Base-by-base conservation (phyloP, 73 alveolate genomes). In the Paramecium sonneborni region DNA sequence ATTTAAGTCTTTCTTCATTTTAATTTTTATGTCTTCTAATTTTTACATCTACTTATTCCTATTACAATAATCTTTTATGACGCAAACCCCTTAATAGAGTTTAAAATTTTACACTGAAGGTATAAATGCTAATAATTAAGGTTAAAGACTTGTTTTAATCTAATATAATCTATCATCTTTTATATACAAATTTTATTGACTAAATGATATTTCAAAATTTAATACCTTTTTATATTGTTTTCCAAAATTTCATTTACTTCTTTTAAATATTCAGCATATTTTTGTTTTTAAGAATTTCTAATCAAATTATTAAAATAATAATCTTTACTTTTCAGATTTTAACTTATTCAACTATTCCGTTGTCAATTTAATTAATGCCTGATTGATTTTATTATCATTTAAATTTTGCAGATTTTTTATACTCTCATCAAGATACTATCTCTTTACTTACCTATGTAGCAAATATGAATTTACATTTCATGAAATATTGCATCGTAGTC, bases 1-100 rank as follows among this genome's bases (percentile, higher is more conserved):
- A 26, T 12, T 26, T 26, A 1, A 62, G 20, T 62, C 10, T 62
- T 32, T 62, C 84, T 62, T 62, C 84, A 10, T 32, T 62, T 62
- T 26, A 5, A 30, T 12, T 12, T 30, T 62, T 62, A 62, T 62
- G 44, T 32, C 84, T 62, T 26, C 46, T 21, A 30, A 62, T 62
- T 26, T 62, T 62, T 0, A 62, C 84, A 62, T 62, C 84, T 20
- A 62, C 84, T 62, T 62, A 62, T 62, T 62, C 84, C 9, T 62
- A 26, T 62, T 62, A 12, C 12, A 62, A 62, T 26, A 62, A 30
- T 62, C 14, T 62, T 28, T 62, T 62, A 62, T 62, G 84, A 30
- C 84, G 84, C 24, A 62, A 62, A 62, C 84, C 84, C 1, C 84
- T 62, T 0, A 62, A 14, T 11, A 62, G 20, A 62, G 6, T 30